Percentiles rank a stretch among this genome's conserved stretches.
phyloP scores from a whole-genome alignment of 1,284 basidiomycete genomes.

The Ceratobasidium sp. region DNA sequence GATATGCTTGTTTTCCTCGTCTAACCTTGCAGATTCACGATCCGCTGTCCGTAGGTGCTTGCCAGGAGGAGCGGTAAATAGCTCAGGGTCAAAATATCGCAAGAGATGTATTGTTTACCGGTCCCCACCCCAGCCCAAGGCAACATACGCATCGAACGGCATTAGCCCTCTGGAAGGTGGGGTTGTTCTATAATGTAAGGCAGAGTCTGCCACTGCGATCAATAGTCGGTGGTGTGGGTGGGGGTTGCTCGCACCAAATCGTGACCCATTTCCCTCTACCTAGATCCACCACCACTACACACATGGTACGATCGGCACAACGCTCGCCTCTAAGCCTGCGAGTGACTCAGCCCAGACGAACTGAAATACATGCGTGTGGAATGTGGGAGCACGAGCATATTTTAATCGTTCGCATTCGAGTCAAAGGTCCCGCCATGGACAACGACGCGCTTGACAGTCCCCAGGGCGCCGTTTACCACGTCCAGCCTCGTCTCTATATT shows the following conservation, averaged over 20 bases:
- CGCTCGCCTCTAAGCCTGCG: neutral
- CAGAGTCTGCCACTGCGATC: conserved; percentile 15
- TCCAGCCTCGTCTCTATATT: conserved; percentile 37
- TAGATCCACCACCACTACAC: neutral
- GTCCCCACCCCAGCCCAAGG: conserved; percentile 47
- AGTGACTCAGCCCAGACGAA: neutral
- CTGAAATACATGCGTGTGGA: conserved; percentile 22
- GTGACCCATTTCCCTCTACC: neutral
- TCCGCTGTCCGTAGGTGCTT: neutral
- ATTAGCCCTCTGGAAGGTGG: conserved; percentile 10
- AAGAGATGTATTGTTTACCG: conserved; percentile 48
- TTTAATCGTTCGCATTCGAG: neutral
- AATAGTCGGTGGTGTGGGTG: conserved; percentile 43
- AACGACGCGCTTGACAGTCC: conserved; percentile 13
- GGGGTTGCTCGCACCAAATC: conserved; percentile 27
- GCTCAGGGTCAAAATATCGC: neutral
- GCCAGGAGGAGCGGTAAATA: conserved; percentile 5
- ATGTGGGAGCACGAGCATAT: neutral
- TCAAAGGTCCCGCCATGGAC: neutral
- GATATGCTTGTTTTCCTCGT: too few species aligned
- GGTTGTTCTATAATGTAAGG: neutral
- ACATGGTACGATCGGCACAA: conserved; percentile 30
- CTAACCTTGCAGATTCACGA: too few species aligned
- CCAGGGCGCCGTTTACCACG: conserved; percentile 28
- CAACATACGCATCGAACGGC: too few species aligned